phyloP scores from a whole-genome alignment of 345 rosid genomes.

The Leavenworthia alabamica region DNA sequence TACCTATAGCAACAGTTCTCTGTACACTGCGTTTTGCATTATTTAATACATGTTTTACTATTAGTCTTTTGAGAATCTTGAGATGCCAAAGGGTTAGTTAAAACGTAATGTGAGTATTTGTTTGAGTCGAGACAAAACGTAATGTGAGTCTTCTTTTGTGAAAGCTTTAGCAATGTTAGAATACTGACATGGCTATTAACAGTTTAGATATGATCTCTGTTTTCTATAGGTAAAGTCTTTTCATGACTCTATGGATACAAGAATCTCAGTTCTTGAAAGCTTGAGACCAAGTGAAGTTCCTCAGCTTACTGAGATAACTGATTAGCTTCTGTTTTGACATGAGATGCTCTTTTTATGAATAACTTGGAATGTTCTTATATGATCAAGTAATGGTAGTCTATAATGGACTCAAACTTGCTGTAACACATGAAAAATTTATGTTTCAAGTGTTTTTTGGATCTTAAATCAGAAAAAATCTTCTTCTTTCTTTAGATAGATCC shows the following conservation, averaged over 20 bases:
- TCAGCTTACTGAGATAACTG: slow-evolving; percentile 48
- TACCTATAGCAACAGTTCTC: not conserved
- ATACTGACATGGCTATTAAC: not conserved
- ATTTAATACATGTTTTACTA: not conserved
- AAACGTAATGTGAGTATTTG: not conserved
- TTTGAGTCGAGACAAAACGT: not conserved
- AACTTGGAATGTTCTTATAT: slow-evolving; percentile 25
- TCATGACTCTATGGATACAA: slow-evolving; percentile 61
- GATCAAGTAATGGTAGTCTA: slow-evolving; percentile 13
- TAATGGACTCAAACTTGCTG: slow-evolving; percentile 16
- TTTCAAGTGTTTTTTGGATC: not conserved
- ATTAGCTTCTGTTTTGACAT: slow-evolving; percentile 36
- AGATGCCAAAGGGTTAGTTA: not conserved
- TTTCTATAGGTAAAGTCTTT: slow-evolving; percentile 52
- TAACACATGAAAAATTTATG: slow-evolving; percentile 1
- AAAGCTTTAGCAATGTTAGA: not conserved
- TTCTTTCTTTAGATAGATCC: not conserved
- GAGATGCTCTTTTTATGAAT: slow-evolving; percentile 13
- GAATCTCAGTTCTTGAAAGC: slow-evolving; percentile 70
- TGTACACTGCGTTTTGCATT: not conserved
- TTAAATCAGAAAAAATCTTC: not conserved
- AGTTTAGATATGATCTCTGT: slow-evolving; percentile 1
- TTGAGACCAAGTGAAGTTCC: slow-evolving; percentile 65
- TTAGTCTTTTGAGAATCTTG: not conserved
- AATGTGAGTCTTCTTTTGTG: not conserved